Conservation (phyloP, 1,139 yeast genomes). For the Geotrichum carabidarum region DNA sequence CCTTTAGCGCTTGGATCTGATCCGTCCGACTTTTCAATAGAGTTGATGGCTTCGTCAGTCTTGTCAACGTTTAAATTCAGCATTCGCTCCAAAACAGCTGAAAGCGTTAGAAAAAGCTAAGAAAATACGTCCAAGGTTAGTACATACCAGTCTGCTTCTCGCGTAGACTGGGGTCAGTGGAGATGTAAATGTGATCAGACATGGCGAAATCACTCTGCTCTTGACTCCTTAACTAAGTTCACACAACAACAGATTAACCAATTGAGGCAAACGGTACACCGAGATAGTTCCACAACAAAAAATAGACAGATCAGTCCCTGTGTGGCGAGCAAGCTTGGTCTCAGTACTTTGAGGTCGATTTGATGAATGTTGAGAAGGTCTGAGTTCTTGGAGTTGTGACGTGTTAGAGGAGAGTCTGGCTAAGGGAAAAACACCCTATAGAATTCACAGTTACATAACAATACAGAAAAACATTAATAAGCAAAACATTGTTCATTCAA, state of each 20-base stretch:
- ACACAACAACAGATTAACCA: neutral
- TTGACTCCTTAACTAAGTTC: neutral
- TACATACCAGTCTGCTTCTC: constrained; percentile 42
- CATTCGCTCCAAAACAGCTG: constrained; percentile 69
- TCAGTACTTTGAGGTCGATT: neutral
- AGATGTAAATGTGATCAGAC: constrained; percentile 9
- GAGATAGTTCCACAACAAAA: too few relatives aligned
- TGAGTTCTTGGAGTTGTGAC: constrained; percentile 1
- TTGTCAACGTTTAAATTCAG: constrained; percentile 61
- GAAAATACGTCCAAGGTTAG: neutral
- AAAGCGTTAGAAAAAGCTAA: constrained; percentile 8
- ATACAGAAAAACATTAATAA: neutral
- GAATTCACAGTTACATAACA: neutral
- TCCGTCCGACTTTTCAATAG: constrained; percentile 37
- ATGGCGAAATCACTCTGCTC: neutral
- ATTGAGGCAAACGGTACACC: neutral
- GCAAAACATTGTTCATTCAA: neutral
- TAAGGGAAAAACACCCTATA: neutral
- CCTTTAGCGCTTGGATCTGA: constrained; percentile 15
- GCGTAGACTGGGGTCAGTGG: constrained; percentile 33
- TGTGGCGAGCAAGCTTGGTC: too few relatives aligned
- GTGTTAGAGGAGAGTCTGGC: neutral
- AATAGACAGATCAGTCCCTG: too few relatives aligned
- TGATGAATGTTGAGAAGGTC: neutral
- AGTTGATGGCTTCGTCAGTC: constrained; percentile 8